Evolutionary conservation across 2,329 filamentous ascomycete species (phyloP), one percentile per base, ranked within the genome.

Genomic region (Nemania bipapillata): DNA sequence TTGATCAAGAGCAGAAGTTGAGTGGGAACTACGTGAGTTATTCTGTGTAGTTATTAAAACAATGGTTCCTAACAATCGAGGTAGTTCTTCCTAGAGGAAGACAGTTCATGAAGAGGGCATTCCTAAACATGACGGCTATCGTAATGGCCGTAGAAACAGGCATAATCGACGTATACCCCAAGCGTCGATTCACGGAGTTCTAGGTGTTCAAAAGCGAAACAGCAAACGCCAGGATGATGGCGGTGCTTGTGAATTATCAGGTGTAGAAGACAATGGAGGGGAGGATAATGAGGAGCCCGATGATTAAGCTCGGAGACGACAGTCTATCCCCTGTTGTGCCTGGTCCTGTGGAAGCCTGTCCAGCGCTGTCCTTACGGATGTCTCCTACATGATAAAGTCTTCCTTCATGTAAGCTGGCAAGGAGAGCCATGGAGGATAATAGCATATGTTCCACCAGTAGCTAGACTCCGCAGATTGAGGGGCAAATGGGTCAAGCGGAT

Each of bases 1-100:
- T 98, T 75, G 96, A 99, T 82, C 94, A 97, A 81, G 96, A 98
- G 80, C 96, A 99, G 87, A 99, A 99, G 87, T 76, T 94, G 77
- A 84, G 83, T 73, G 96, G 96, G 76, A 98, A 98, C 84, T 99
- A 92, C 85, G 91, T 93, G 86, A 86, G 90, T 88, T 60, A 26
- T 69, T 70, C 63, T 65, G 15, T 59, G 35, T 50, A 42, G 2
- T 24, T 26, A 3, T 2, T 15, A 15, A 49, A 45, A 17, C 20
- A 68, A 67, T 72, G 64, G 70, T 64, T 63, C 66, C 52, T 74
- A 59, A 68, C 30, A 49, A 11, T 26, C 3, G 3, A 26, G 17
- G 49, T 67, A 93, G 90, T 97, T 97, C 91, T 98, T 98, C 92
- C 82, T 98, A 81, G 95, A 98, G 81, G 94, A 97, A 78, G 79